Evolutionary conservation across 176 grass and related monocot species (phyloP), one percentile per base, ranked within the genome.

Genomic region (Ensete glaucum): DNA sequence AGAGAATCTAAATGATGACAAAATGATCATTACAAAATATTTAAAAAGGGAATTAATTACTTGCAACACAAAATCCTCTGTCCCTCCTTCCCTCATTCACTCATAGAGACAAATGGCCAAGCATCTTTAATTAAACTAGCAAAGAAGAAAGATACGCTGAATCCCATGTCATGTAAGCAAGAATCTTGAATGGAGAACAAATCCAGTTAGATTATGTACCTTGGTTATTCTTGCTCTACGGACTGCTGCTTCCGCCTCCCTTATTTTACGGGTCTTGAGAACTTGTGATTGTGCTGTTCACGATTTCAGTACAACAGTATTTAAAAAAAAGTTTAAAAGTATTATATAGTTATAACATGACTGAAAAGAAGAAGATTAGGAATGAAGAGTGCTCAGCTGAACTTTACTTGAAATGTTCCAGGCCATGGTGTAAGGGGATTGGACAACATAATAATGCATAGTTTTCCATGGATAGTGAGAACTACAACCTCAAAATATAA

Each of bases 181-280:
- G 8, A 52, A 49, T 20, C 14, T 71, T 71, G 9, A 50, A 50
- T 6, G 43, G 23, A 54, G 53, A 29, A 16, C 27, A 78, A 15
- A 34, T 1, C 17, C 51, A 43, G 24, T 21, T n/a, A 56, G 13
- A 7, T 56, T 17, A 19, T 19, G 1, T 82, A 85, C 94, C 84
- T 98, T 98, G 75, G 90, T 91, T 79, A 80, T 82, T 82, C 72
- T 93, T 82, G 86, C 86, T 79, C 82, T 86, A 55, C 82, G 78
- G 78, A 90, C 84, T 75, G 86, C 95, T 89, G 85, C 80, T 79
- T 98, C 95, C 74, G 88, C 90, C 74, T 98, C 95, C 65, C 88
- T 72, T 50, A 98, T 85, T 88, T 89, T 98, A 68, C 80, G 88
- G 82, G 90, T 98, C 81, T 98, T 93, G 19, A 98, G 54, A 54